Evolutionary conservation across 768 basidiomycete genomes (phyloP), one percentile per base, ranked within the genome.

Genomic region (Suillus subaureus): DNA sequence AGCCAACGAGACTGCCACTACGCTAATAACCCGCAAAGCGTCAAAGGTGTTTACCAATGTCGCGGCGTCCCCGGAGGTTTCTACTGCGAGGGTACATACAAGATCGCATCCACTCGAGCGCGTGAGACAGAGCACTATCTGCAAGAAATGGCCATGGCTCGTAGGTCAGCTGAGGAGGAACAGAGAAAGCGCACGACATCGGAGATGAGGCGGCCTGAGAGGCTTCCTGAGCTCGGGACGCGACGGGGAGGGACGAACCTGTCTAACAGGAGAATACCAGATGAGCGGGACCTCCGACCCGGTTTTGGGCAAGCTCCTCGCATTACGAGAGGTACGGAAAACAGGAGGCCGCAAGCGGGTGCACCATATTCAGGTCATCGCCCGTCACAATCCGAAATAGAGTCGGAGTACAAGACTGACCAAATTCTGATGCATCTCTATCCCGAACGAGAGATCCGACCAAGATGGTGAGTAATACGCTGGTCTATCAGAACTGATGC

Each of bases 351-450:
- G 7, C 76, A 69, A 2, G 67, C 65, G 12, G 21, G 6, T 42
- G 67, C 66, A 28, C 65, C 70, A 9, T 54, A 67, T 16, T 31
- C 61, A 6, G 61, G 28, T 4, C 66, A 72, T 35, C 66, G 72
- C 51, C 66, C 72, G 3, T 64, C 72, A 26, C 68, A 75, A 15
- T 70, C 73, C 43, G 73, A 78, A 56, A 75, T 72, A 63, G 71
- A 77, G 64, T 69, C 74, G 16, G 75, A 78, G 66, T 77, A 67
- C 64, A 72, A 70, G 42, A 71, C 75, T 2, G 75, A 77, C 67
- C 77, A 78, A 61, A 78, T 78, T 54, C 70, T 77, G 73, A 77
- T 77, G 75, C 66, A 74, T 45, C 68, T 77, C 13, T 78, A 78
- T 51, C 75, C 75, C 33, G 75, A 77, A 66, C 75, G 67, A 66